Conservation (phyloP, 2,329 filamentous ascomycete species). For the Neoscytalidium dimidiatum region DNA sequence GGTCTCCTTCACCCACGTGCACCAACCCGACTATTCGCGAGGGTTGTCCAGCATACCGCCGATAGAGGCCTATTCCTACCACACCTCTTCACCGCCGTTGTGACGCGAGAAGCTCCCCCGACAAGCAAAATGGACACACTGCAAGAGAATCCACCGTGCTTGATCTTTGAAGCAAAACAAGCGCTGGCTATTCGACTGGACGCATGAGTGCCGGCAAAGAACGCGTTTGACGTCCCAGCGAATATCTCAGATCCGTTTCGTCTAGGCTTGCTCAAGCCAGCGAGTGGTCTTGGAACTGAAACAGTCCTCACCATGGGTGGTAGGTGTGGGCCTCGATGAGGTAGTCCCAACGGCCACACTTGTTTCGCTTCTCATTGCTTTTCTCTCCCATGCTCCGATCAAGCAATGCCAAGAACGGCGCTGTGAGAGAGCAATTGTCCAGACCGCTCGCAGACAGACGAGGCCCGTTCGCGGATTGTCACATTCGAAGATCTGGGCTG, state of each 20-base stretch:
- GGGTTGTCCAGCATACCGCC: slow-evolving; percentile 1
- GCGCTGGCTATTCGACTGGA: background rate
- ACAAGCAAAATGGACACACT: background rate
- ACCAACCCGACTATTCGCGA: background rate
- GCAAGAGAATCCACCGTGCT: background rate
- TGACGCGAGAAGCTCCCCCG: background rate
- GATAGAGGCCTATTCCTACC: background rate
- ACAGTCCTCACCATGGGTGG: background rate
- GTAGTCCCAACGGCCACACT: background rate
- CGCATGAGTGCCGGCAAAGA: background rate
- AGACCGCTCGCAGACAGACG: background rate
- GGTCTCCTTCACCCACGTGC: slow-evolving; percentile 21
- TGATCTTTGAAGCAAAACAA: background rate
- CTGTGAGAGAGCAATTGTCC: background rate
- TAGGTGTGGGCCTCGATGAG: background rate
- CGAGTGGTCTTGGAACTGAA: background rate
- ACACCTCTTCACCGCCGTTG: background rate
- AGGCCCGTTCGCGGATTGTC: background rate
- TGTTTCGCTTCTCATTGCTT: background rate
- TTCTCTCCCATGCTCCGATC: background rate
- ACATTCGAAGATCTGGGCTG: background rate
- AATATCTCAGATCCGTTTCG: slow-evolving; percentile 10
- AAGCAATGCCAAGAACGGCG: slow-evolving; percentile 8
- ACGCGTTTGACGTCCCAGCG: background rate
- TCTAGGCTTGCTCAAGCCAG: slow-evolving; percentile 6